Conservation (phyloP, 148 eudicot genomes). For the Cornus kousa region DNA sequence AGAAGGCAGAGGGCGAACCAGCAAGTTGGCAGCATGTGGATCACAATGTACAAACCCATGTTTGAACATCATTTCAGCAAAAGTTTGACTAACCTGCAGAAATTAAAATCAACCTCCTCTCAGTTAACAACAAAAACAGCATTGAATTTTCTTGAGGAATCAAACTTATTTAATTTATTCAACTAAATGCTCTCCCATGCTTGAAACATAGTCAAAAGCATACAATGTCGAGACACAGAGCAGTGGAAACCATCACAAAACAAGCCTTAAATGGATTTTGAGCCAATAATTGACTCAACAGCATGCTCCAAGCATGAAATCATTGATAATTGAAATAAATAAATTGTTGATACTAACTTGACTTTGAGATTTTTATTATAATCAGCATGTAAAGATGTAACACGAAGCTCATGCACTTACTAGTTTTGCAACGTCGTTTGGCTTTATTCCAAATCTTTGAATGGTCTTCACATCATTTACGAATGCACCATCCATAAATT, state of each 20-base stretch:
- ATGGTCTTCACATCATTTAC: constrained; percentile 73
- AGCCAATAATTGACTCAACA: neutral
- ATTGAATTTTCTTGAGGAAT: neutral
- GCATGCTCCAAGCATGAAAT: neutral
- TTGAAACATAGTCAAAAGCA: neutral
- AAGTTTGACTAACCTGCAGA: constrained; percentile 79
- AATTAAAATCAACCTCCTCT: neutral
- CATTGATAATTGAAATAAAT: neutral
- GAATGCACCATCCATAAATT: constrained; percentile 79
- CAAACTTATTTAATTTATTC: neutral
- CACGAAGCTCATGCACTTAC: constrained; percentile 40
- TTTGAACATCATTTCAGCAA: constrained; percentile 97
- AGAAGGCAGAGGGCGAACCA: constrained; percentile 80
- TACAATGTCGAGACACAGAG: neutral
- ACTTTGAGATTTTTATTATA: neutral
- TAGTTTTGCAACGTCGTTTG: constrained; percentile 74
- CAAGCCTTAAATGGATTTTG: neutral
- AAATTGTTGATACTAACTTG: neutral
- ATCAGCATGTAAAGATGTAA: neutral
- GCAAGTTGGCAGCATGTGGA: constrained; percentile 95
- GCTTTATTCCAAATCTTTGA: constrained; percentile 59
- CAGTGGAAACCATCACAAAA: neutral
- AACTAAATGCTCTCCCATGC: neutral
- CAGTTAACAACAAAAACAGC: neutral
- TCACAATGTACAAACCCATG: constrained; percentile 99